Evolutionary conservation across 2,329 filamentous ascomycete genomes (phyloP), one percentile per base, ranked within the genome.

Genomic region (Nigrospora osmanthi): DNA sequence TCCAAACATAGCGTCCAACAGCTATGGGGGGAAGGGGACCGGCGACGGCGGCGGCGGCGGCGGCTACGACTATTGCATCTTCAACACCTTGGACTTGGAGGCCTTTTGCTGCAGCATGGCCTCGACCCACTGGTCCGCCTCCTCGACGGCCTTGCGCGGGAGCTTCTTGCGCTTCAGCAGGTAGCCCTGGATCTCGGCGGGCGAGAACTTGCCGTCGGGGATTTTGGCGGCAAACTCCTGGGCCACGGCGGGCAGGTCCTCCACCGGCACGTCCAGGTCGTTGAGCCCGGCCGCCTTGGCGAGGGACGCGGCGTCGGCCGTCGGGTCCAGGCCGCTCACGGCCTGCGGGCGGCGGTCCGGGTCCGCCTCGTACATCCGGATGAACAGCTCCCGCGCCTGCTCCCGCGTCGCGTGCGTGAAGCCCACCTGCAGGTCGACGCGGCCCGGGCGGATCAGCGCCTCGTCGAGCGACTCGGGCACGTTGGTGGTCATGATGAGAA

Each of bases 401-500:
- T 61, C 52, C 31, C 65, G 64, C 2, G 73, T 77, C 2, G 80
- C 78, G 49, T 77, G 75, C 17, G 66, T 72, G 61, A 89, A 86
- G 11, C 69, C 69, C 1, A 89, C 77, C 53, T 85, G 79, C 35
- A 84, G 67, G 50, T 90, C 86, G 4, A 90, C 81, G 1, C 85
- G 73, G 1, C 86, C 85, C 0, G 87, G 85, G 0, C 86, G 73
- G 41, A 89, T 81, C 6, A 93, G 72, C 0, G 85, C 86, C 38
- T 81, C 75, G 57, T 90, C 86, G 0, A 91, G 75, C 13, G 77
- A 72, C 54, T 90, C 81, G 3, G 83, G 83, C 48, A 80, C 76
- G 63, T 91, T 93, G 31, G 85, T 89, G 0, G 87, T 90, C 83
- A 90, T 89, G 66, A 91, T 82, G 15, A 91, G 74, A 12, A 91